Evolutionary conservation across 2,329 filamentous ascomycete genomes (phyloP), one percentile per base, ranked within the genome.

Genomic region (Stagonosporopsis tanaceti): DNA sequence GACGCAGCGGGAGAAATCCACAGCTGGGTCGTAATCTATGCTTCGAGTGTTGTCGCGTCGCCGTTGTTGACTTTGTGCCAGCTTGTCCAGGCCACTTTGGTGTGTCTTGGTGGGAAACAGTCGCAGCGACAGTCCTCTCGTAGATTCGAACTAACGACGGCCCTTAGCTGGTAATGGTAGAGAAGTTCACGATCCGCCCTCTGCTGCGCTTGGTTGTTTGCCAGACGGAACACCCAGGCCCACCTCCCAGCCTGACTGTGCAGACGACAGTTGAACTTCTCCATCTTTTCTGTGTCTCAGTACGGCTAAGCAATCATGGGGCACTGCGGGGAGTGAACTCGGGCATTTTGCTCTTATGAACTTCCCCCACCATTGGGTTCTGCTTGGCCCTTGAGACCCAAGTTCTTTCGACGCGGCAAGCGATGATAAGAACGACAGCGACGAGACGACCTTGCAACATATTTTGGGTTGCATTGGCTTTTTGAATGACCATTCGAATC

Each of bases 1-100:
- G 52, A 65, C 68, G 28, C 66, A 63, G 50, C 62, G 70, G 46
- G 70, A 71, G 46, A 76, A 74, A 60, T 63, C 72, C 50, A 62
- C 54, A 32, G 60, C 61, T 55, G 68, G 63, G 15, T 63, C 62
- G 45, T 73, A 71, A 57, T 53, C 53, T 38, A 34, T 42, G 50
- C 50, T 57, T 46, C 38, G 22, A 50, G 47, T 51, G 48, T 44
- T 37, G 53, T 61, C 56, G 51, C 40, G 51, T 53, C 38, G 37
- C 28, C 44, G 27, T 39, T 50, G 48, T 57, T 62, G 45, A 61
- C 40, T n/a, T 25, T 20, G 28, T 42, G 34, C 20, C 37, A 50
- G 47, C 47, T 20, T 17, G 47, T 25, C 30, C 41, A 5, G 28
- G 51, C 25, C 5, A 8, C 11, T 25, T 9, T 12, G 22, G 20